Evolutionary conservation across 495 filamentous ascomycete genomes (phyloP).

Genomic region (Mytilinidion resinicola): DNA sequence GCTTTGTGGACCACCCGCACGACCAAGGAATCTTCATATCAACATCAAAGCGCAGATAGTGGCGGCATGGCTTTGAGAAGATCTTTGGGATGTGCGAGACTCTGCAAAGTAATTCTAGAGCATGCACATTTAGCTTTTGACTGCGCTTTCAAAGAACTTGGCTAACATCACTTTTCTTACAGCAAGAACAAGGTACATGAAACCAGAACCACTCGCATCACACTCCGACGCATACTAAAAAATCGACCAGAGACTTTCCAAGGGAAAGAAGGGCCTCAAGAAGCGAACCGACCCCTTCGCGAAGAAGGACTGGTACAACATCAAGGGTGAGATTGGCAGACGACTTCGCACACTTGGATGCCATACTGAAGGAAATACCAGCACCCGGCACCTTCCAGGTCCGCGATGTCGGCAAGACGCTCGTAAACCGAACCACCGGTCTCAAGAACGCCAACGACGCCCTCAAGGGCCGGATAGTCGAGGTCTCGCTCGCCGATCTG

Average conservation of each 20-base stretch:
- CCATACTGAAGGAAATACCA: conserved; percentile 23
- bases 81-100: too few species aligned
- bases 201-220: too few species aligned
- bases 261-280: conserved; percentile 99
- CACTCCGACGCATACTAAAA: too few species aligned
- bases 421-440: conserved; percentile 98
- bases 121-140: too few species aligned
- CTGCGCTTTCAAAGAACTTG: too few species aligned
- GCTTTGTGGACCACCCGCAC: too few species aligned
- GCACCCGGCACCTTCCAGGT: conserved; percentile 92
- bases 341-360: background rate
- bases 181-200: too few species aligned
- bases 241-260: conserved; percentile 83
- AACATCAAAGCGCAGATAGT: too few species aligned
- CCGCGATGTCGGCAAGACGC: conserved; percentile 90
- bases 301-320: conserved; percentile 61
- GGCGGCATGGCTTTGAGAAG: too few species aligned
- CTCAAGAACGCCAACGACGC: conserved; percentile 99
- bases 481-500: conserved; percentile 96
- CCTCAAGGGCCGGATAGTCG: conserved; percentile 96
- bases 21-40: too few species aligned
- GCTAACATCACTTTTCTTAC: too few species aligned
- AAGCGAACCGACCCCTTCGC: conserved; percentile 98
- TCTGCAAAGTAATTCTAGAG: too few species aligned
- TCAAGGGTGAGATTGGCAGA: background rate